Conservation (phyloP, 2,329 filamentous ascomycete genomes). For the Colletotrichum incanum region DNA sequence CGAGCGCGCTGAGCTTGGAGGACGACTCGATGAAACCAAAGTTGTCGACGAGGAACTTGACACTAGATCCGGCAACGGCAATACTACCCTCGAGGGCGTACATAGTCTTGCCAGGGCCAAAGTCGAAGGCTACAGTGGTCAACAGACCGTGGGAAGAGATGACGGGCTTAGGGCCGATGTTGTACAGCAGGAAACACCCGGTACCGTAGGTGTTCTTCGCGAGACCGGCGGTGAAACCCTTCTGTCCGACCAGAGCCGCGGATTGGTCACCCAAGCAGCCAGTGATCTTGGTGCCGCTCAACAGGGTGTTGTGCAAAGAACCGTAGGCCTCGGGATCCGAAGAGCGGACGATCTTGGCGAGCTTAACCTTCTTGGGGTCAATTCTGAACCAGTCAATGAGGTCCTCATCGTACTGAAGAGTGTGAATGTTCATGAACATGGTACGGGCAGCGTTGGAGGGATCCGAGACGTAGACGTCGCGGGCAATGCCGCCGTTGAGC, state of each 20-base stretch:
- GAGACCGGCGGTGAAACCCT: slow-evolving; percentile 81
- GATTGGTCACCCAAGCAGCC: slow-evolving; percentile 88
- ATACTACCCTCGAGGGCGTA: slow-evolving; percentile 86
- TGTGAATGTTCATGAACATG: slow-evolving; percentile 90
- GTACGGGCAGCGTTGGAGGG: slow-evolving; percentile 87
- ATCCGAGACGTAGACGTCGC: slow-evolving; percentile 81
- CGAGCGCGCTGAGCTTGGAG: slow-evolving; percentile 61
- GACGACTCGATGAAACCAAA: slow-evolving; percentile 68
- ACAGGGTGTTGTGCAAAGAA: slow-evolving; percentile 69
- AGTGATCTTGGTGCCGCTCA: slow-evolving; percentile 80
- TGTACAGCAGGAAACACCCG: slow-evolving; percentile 88
- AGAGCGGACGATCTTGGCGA: slow-evolving; percentile 85
- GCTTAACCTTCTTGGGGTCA: slow-evolving; percentile 76
- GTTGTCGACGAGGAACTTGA: slow-evolving; percentile 78
- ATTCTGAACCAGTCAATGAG: slow-evolving; percentile 83
- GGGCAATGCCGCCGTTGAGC: slow-evolving; percentile 79
- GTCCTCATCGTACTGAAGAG: slow-evolving; percentile 80
- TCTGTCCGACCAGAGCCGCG: slow-evolving; percentile 84
- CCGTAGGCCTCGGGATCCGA: slow-evolving; percentile 81
- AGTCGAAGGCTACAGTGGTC: slow-evolving; percentile 84
- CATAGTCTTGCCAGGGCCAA: slow-evolving; percentile 76
- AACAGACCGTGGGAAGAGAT: slow-evolving; percentile 84
- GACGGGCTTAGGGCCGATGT: slow-evolving; percentile 84
- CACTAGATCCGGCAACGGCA: slow-evolving; percentile 82
- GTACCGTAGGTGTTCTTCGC: slow-evolving; percentile 93